Evolutionary conservation across 2,329 filamentous ascomycete species (phyloP), one percentile per base, ranked within the genome.

Genomic region (Xenoacremonium recifei): DNA sequence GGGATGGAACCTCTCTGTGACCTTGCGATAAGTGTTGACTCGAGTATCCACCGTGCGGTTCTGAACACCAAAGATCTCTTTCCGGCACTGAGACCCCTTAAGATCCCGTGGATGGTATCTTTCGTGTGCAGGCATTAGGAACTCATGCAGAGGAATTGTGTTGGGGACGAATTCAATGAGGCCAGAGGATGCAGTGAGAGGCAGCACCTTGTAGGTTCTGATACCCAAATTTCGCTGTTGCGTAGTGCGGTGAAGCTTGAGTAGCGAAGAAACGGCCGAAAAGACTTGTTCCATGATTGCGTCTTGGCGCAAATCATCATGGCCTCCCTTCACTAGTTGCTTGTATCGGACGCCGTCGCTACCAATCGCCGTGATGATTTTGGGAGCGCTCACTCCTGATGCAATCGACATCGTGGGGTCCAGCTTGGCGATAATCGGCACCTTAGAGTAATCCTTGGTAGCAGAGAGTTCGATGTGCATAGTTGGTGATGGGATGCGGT

Each of bases 211-310:
- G 76, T 99, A 99, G 0, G 93, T 97, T 44, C 95, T 79, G 59
- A 99, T 95, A 7, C 86, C 88, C 10, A 99, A 75, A 50, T 88
- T 88, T 5, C 93, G 85, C 60, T 96, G 90, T 29, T 90, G 85
- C 3, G 93, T 96, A 11, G 84, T 79, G 41, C 89, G 84, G 63
- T 97, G 90, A 36, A 88, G 84, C 61, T 88, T 87, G 19, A 99
- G 73, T 17, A 99, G 79, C 38, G 88, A 87, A 44, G 90, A 97
- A 17, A 96, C 93, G 66, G 95, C 90, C 44, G 91, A 89, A 63
- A 99, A 99, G 2, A 99, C 93, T 67, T 99, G 93, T 66, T 99
- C 95, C 95, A 99, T 99, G 72, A 82, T 99, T 33, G 92, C 89
- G 59, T 99, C 93, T 69, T 99, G 93, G 7, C 95, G 87, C 11